A percentile compares a stretch with the other conserved stretches of the same genome.
These are phyloP conservation scores for Theileria luwenshuni DNA, from an alignment of 169 alveolate genomes.

Conservation along the genomic window DNA sequence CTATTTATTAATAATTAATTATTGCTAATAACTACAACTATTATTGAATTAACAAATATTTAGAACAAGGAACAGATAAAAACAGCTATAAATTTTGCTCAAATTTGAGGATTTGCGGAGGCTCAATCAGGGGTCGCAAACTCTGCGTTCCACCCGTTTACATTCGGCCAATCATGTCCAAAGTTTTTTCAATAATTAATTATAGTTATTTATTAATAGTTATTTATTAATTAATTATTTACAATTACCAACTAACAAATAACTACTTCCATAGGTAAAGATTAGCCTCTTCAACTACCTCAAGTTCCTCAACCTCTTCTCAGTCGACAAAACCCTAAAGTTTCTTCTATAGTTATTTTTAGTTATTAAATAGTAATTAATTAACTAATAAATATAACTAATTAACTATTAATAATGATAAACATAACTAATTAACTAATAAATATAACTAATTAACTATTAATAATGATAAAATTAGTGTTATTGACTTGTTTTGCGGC, in stretches of 20 bases:
- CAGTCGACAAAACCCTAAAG: not conserved
- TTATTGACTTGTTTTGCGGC: slow-evolving; percentile 78
- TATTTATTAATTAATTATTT: not conserved
- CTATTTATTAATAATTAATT: not conserved
- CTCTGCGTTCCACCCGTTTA: slow-evolving; percentile 67
- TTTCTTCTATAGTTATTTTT: no score
- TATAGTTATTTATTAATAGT: not conserved
- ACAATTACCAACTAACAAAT: not conserved
- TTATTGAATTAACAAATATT: slow-evolving; percentile 9
- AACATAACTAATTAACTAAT: no score
- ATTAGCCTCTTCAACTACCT: slow-evolving; percentile 18
- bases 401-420: no score
- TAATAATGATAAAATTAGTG: no score
- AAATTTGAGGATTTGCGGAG: slow-evolving; percentile 53
- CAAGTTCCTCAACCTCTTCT: not conserved
- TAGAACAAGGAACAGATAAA: slow-evolving; percentile 8
- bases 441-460: no score
- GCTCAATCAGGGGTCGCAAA: slow-evolving; percentile 70
- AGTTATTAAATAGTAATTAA: no score
- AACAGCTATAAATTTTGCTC: slow-evolving; percentile 29
- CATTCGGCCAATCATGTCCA: slow-evolving; percentile 79
- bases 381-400: no score
- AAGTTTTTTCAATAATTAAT: slow-evolving; percentile 16
- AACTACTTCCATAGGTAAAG: not conserved
- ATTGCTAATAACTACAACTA: not conserved